Base-by-base conservation (phyloP, 768 basidiomycete species). In the Filobasidium floriforme region DNA sequence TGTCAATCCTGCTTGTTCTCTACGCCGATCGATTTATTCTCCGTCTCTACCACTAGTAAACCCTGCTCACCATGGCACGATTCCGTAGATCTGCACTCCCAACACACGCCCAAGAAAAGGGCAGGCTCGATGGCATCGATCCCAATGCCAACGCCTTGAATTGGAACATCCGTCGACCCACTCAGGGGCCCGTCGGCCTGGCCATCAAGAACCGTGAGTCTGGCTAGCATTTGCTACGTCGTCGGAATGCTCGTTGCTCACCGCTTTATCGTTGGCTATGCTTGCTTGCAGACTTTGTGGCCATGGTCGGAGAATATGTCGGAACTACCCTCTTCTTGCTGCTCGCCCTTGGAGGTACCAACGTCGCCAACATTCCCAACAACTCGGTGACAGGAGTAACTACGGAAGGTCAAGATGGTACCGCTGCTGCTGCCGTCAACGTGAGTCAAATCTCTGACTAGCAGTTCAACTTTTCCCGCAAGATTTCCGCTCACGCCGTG, bases 291-390 rank as follows among this genome's bases (percentile, higher is more conserved):
- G 75, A 75, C 41, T 73, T 75, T 51, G 73, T 76, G 51, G 77
- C 77, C 24, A 78, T 78, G 77, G 60, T 78, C 26, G 77, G 77
- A 55, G 77, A 78, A 69, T 76, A 73, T 59, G 75, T 76, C 26
- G 77, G 77, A 10, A 78, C 77, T 2, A 73, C 74, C 15, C 55
- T 78, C 26, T 78, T 78, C 69, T 70, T 78, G 72, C 75, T 78
- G 54, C 74, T 78, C 65, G 77, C 77, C 32, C 60, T 78, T 26
- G 77, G 77, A 15, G 77, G 74, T 1, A 78, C 74, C 12, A 77
- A 77, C 57, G 77, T 78, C 51, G 76, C 76, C 19, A 69, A 72
- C 49, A 74, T 76, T 46, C 76, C 76, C n/a, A 64, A 67, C 19
- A 77, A 73, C 14, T 74, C 72, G 0, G 72, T 77, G 19, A 78